Evolutionary conservation across 495 filamentous ascomycete genomes (phyloP).

Genomic region (Haplographium delicatum): DNA sequence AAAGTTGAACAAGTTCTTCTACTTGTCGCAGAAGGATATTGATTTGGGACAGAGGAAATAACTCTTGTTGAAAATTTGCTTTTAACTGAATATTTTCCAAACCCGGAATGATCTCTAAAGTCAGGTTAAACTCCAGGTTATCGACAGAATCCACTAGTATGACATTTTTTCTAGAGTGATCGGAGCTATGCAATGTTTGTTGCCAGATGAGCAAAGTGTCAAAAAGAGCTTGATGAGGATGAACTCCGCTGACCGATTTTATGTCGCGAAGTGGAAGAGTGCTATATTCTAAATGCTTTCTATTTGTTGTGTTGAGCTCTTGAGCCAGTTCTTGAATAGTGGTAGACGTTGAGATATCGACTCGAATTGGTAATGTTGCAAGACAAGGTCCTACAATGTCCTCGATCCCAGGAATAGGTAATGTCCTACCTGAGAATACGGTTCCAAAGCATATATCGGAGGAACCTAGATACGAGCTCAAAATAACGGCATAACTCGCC

Average conservation of each 20-base stretch:
- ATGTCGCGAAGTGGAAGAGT: constrained; percentile 60
- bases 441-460: constrained; percentile 70
- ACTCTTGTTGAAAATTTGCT: constrained; percentile 46
- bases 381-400: constrained; percentile 69
- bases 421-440: constrained; percentile 68
- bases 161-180: constrained; percentile 30
- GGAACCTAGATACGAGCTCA: constrained; percentile 53
- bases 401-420: constrained; percentile 61
- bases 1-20: constrained; percentile 39
- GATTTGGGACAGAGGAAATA: constrained; percentile 45
- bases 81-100: constrained; percentile 34
- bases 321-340: constrained; percentile 53
- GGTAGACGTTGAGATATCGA: constrained; percentile 39
- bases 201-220: constrained; percentile 76
- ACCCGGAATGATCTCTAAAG: constrained; percentile 64
- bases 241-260: constrained; percentile 47
- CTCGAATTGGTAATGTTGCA: constrained; percentile 59
- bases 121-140: constrained; percentile 64
- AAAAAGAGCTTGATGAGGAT: constrained; percentile 48
- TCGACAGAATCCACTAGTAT: constrained; percentile 51
- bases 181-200: constrained; percentile 48
- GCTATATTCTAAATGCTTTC: constrained; percentile 53
- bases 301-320: constrained; percentile 54
- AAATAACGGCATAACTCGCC: constrained; percentile 59
- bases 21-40: constrained; percentile 53